phyloP scores from a whole-genome alignment of 805 yeast species.

The Ogataea pignaliae region DNA sequence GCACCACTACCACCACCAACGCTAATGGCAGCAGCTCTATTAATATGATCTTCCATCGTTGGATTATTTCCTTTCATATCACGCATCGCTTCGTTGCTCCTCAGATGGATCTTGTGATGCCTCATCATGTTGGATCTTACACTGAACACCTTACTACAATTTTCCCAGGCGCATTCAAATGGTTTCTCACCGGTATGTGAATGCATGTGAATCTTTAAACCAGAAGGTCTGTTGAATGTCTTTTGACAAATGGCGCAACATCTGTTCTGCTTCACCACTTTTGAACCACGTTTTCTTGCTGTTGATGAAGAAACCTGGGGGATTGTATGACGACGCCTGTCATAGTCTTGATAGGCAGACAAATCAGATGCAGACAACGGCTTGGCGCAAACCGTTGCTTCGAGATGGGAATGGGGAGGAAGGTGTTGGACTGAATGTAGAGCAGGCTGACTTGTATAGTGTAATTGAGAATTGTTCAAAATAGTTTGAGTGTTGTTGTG shows the following conservation, averaged over 20 bases:
- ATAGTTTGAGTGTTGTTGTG: too few relatives aligned
- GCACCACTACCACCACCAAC: not conserved
- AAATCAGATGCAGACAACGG: slow-evolving; percentile 4
- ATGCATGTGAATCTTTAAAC: slow-evolving; percentile 71
- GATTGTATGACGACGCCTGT: slow-evolving; percentile 12
- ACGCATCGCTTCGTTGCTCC: slow-evolving; percentile 18
- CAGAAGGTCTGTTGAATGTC: slow-evolving; percentile 77
- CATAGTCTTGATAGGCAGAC: slow-evolving; percentile 1
- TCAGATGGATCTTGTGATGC: slow-evolving; percentile 62
- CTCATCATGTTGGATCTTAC: slow-evolving; percentile 80
- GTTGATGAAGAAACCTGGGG: slow-evolving; percentile 5
- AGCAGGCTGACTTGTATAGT: slow-evolving; percentile 1
- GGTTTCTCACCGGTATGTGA: slow-evolving; percentile 85
- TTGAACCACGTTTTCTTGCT: slow-evolving; percentile 2
- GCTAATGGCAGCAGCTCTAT: not conserved
- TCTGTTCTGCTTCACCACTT: slow-evolving; percentile 12
- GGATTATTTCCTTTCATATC: slow-evolving; percentile 3
- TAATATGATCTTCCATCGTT: not conserved
- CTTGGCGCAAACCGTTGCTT: too few relatives aligned
- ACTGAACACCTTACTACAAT: slow-evolving; percentile 65
- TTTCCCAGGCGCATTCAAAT: slow-evolving; percentile 54
- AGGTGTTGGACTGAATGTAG: too few relatives aligned
- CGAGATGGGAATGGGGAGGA: too few relatives aligned
- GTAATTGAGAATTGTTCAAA: too few relatives aligned
- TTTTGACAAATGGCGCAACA: slow-evolving; percentile 58